Base-by-base conservation (phyloP, 2,329 filamentous ascomycete species). In the Keithomyces neogunnii region DNA sequence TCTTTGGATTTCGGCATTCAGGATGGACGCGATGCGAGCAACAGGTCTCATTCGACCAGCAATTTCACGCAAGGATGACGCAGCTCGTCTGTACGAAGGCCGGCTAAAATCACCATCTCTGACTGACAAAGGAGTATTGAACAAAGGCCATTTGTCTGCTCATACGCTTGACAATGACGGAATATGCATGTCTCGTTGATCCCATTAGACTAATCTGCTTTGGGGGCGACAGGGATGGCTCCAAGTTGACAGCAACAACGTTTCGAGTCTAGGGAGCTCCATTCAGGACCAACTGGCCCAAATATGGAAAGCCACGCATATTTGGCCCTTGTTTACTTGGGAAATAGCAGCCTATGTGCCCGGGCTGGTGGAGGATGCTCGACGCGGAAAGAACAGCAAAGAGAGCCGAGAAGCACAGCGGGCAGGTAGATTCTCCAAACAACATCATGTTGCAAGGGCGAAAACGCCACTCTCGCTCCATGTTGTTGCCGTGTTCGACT, bases 181-280 rank as follows among this genome's bases (percentile, higher is more conserved):
- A 47, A 39, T 38, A 40, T 40, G 46, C 46, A 48, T 39, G 46
- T 48, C 46, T 48, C 46, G 35, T 28, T 30, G 46, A 48, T 48
- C 46, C 35, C 30, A 32, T 30, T 13, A 4, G 30, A 40, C 46
- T 48, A 48, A 33, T 13, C 46, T 28, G 28, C 9, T 32, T 48
- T 30, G 35, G 28, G 46, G 6, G 7, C 11, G 35, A 9, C 5
- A n/a, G 10, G 9, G 4, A 29, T 11, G 13, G 11, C 33, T 11
- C 3, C 13, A 31, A 5, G 33, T 8, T 40, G 19, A n/a, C 13
- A 5, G 7, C n/a, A 19, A 2, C 10, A 42, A 19, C 46, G 26
- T 28, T 40, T 40, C 4, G 28, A 1, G 46, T 13, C 6, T 1
- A 48, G 40, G 35, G 29, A 48, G 38, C 19, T 26, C 5, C 40